Conservation (phyloP, 2,329 filamentous ascomycete genomes). For the Sclerotinia borealis region DNA sequence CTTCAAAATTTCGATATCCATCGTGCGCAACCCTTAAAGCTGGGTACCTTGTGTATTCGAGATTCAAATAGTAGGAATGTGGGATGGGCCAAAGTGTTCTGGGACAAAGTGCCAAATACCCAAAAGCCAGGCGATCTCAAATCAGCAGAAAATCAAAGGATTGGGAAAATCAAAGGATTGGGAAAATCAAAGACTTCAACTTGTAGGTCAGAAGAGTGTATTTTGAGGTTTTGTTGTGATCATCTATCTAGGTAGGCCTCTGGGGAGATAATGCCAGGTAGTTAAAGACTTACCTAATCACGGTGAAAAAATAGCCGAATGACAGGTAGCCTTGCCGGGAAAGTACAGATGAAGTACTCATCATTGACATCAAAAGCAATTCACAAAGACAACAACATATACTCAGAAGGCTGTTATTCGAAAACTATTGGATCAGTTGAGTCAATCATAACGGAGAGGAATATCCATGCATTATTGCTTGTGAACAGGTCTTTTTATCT, state of each 20-base stretch:
- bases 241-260: neutral
- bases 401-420: too few relatives aligned
- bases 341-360: neutral
- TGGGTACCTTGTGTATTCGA: neutral
- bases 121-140: neutral
- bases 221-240: neutral
- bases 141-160: neutral
- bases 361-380: too few relatives aligned
- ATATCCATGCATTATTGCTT: neutral
- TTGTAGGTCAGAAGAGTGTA: neutral
- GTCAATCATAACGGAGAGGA: neutral
- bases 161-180: neutral
- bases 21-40: constrained; percentile 15
- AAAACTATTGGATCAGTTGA: neutral
- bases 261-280: constrained; percentile 14
- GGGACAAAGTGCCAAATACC: neutral
- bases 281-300: constrained; percentile 12
- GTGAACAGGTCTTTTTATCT: neutral
- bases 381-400: neutral
- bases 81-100: neutral
- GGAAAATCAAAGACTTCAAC: neutral
- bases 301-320: constrained; percentile 12
- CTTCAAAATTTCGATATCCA: constrained; percentile 32
- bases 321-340: constrained; percentile 1
- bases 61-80: neutral